phyloP scores from a whole-genome alignment of 2,329 filamentous ascomycete species.

The Alternaria sp. region DNA sequence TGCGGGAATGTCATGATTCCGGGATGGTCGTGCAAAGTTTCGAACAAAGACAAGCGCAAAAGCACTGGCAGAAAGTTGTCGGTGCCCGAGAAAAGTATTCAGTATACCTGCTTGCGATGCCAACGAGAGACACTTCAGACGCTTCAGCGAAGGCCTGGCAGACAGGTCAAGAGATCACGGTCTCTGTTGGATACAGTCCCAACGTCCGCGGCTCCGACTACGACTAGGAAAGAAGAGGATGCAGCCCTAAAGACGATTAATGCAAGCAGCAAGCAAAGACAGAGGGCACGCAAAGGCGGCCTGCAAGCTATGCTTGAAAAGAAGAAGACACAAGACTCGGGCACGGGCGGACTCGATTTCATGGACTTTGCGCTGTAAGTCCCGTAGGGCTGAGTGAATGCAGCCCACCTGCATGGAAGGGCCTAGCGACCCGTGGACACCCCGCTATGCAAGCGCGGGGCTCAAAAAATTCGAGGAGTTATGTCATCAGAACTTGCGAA shows the following conservation, averaged over 20 bases:
- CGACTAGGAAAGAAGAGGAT: constrained; percentile 15
- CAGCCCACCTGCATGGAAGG: constrained; percentile 26
- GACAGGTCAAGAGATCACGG: constrained; percentile 22
- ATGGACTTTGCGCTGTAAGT: constrained; percentile 61
- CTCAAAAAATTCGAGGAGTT: constrained; percentile 40
- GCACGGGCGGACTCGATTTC: constrained; percentile 54
- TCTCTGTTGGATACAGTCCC: neutral
- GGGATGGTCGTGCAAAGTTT: constrained; percentile 44
- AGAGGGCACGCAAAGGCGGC: constrained; percentile 62
- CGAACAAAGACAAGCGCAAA: constrained; percentile 12
- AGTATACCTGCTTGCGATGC: constrained; percentile 42
- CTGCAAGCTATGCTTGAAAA: constrained; percentile 61
- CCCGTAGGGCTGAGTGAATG: constrained; percentile 21
- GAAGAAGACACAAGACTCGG: constrained; percentile 46
- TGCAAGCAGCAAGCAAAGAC: constrained; percentile 60
- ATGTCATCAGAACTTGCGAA: constrained; percentile 22
- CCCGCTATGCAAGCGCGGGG: constrained; percentile 40
- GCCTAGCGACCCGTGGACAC: constrained; percentile 17
- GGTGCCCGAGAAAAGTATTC: constrained; percentile 25
- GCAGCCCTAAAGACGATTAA: constrained; percentile 48
- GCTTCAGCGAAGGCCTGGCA: constrained; percentile 26
- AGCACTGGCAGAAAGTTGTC: constrained; percentile 5
- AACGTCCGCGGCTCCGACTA: neutral
- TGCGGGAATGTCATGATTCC: constrained; percentile 49
- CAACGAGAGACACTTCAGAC: constrained; percentile 38